These are phyloP conservation scores for Cornus kousa DNA, from an alignment of 148 eudicot species.

Conservation along the genomic window DNA sequence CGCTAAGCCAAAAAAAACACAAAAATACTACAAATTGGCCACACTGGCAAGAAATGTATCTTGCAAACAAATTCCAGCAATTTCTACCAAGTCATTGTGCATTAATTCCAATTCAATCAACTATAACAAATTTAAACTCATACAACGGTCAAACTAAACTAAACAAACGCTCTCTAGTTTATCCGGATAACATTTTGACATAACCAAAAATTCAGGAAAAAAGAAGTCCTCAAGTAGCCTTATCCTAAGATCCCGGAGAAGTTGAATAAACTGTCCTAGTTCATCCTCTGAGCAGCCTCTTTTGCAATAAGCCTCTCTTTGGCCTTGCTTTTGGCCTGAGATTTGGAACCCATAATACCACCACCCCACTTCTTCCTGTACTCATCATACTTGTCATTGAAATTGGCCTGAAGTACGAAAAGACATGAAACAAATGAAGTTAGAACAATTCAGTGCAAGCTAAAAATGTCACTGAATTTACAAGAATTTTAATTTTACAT, in stretches of 20 bases:
- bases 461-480: not conserved
- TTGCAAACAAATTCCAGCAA: too few species aligned
- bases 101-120: not conserved
- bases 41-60: too few species aligned
- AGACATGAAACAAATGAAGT: not conserved
- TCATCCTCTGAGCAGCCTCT: slow-evolving; percentile 88
- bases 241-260: not conserved
- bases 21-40: too few species aligned
- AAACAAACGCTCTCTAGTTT: not conserved
- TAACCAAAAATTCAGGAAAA: not conserved
- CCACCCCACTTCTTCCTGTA: slow-evolving; percentile 97
- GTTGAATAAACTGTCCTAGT: slow-evolving; percentile 13
- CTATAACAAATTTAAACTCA: not conserved
- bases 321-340: slow-evolving; percentile 92
- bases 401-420: slow-evolving; percentile 59
- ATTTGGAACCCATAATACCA: slow-evolving; percentile 91
- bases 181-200: not conserved
- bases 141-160: not conserved
- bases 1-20: too few species aligned
- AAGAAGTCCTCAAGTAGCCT: not conserved
- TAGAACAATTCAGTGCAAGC: not conserved
- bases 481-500: not conserved
- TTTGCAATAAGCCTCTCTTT: slow-evolving; percentile 79
- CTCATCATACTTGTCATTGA: slow-evolving; percentile 91
- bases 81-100: not conserved